phyloP scores from a whole-genome alignment of 768 basidiomycete genomes.

The Crepidotus variabilis region DNA sequence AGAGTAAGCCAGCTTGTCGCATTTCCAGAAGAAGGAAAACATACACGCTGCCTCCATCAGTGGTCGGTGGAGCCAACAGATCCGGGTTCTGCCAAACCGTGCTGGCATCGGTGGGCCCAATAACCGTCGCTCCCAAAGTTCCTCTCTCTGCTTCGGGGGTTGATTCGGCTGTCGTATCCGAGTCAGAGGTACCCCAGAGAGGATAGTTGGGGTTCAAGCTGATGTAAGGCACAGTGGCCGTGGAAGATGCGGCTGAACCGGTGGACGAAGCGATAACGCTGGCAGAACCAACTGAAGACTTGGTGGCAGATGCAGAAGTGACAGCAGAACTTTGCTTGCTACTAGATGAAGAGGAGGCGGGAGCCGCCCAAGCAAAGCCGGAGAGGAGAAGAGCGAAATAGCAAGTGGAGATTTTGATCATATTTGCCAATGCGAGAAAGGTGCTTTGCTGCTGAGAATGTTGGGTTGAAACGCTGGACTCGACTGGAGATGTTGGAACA shows the following conservation, averaged over 20 bases:
- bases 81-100: slow-evolving; percentile 47
- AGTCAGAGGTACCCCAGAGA: slow-evolving; percentile 19
- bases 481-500: no score
- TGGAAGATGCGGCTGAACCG: slow-evolving; percentile 29
- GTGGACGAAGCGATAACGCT: slow-evolving; percentile 16
- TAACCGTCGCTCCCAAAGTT: slow-evolving; percentile 38
- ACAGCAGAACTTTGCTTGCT: no score
- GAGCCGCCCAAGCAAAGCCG: slow-evolving; percentile 22
- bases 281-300: slow-evolving; percentile 6
- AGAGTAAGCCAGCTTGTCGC: no score
- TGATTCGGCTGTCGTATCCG: slow-evolving; percentile 16
- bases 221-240: slow-evolving; percentile 28
- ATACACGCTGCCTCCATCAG: slow-evolving; percentile 52
- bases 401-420: slow-evolving; percentile 34
- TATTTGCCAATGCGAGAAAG: slow-evolving; percentile 10
- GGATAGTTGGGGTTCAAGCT: slow-evolving; percentile 18
- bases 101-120: slow-evolving; percentile 50
- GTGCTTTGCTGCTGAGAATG: no score
- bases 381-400: slow-evolving; percentile 31
- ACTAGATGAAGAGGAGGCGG: slow-evolving; percentile 13
- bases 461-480: no score
- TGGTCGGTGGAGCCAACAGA: slow-evolving; percentile 54
- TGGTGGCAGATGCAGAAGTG: no score
- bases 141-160: slow-evolving; percentile 43
- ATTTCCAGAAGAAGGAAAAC: no score